phyloP scores from a whole-genome alignment of 179 eudicot genomes.

The Carnegiea gigantea region DNA sequence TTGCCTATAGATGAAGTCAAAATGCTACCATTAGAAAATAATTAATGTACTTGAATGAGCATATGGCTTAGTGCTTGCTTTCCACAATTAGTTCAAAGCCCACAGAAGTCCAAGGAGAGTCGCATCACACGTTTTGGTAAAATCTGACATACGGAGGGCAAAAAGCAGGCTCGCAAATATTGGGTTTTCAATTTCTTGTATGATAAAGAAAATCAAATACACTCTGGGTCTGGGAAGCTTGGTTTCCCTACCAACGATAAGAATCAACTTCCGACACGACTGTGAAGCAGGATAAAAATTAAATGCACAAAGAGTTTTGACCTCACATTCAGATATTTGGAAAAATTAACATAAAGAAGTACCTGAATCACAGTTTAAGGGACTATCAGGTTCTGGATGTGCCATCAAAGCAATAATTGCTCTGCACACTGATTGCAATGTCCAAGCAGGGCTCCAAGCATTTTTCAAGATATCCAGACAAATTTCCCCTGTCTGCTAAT shows the following conservation, averaged over 20 bases:
- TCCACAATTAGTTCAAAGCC: not conserved
- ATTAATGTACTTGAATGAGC: not conserved
- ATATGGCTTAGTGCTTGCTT: not conserved
- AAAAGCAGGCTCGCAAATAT: not conserved
- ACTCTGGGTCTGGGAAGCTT: not conserved
- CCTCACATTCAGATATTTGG: too few relatives aligned
- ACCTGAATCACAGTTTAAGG: conserved; percentile 98
- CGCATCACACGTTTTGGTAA: not conserved
- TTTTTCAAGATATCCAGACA: conserved; percentile 97
- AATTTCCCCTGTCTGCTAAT: conserved; percentile 85
- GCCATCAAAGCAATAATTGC: conserved; percentile 99
- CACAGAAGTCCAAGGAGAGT: not conserved
- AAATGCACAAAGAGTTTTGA: not conserved
- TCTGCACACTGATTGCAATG: conserved; percentile 92
- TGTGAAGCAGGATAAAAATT: too few relatives aligned
- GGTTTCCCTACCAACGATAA: not conserved
- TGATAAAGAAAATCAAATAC: not conserved
- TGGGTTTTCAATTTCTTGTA: not conserved
- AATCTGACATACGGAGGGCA: not conserved
- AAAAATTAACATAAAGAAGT: not conserved
- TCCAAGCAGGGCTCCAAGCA: conserved; percentile 99
- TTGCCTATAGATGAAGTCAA: conserved; percentile 47
- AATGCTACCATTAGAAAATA: not conserved
- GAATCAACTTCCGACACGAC: not conserved
- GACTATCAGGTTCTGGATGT: conserved; percentile 97